These are phyloP conservation scores for Amaranthus palmeri DNA, from an alignment of 148 eudicot species.

Conservation along the genomic window DNA sequence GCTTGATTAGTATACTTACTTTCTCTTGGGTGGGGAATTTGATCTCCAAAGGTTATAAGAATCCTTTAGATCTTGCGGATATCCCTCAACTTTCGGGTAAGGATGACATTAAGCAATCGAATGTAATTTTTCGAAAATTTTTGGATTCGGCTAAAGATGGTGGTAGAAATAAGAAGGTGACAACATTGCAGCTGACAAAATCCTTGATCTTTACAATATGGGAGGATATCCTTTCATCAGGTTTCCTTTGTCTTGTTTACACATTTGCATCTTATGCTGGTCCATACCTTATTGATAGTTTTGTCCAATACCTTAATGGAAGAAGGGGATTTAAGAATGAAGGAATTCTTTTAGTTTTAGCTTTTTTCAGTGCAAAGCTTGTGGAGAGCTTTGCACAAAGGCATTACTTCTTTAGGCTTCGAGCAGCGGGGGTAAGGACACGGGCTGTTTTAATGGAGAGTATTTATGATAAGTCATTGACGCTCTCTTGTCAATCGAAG, in stretches of 20 bases:
- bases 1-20: slow-evolving; percentile 24
- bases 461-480: slow-evolving; percentile 37
- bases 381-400: slow-evolving; percentile 36
- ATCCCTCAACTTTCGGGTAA: slow-evolving; percentile 33
- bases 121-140: slow-evolving; percentile 17
- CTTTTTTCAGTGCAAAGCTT: slow-evolving; percentile 33
- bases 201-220: slow-evolving; percentile 31
- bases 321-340: slow-evolving; percentile 21
- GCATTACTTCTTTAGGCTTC: slow-evolving; percentile 40
- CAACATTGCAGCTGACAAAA: slow-evolving; percentile 28
- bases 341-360: slow-evolving; percentile 30
- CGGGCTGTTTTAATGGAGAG: slow-evolving; percentile 34
- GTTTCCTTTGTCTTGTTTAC: slow-evolving; percentile 22
- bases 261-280: slow-evolving; percentile 39
- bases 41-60: slow-evolving; percentile 31
- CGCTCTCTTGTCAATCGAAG: slow-evolving; percentile 32
- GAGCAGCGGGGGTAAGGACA: slow-evolving; percentile 31
- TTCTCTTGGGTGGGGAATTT: slow-evolving; percentile 38
- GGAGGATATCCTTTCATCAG: slow-evolving; percentile 31
- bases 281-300: slow-evolving; percentile 41
- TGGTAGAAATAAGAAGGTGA: slow-evolving; percentile 10
- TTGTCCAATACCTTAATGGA: slow-evolving; percentile 45
- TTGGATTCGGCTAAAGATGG: slow-evolving; percentile 25
- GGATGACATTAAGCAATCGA: slow-evolving; percentile 29
- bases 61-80: slow-evolving; percentile 39